phyloP scores from a whole-genome alignment of 75 land plant species.

The Ceratopteris richardii region DNA sequence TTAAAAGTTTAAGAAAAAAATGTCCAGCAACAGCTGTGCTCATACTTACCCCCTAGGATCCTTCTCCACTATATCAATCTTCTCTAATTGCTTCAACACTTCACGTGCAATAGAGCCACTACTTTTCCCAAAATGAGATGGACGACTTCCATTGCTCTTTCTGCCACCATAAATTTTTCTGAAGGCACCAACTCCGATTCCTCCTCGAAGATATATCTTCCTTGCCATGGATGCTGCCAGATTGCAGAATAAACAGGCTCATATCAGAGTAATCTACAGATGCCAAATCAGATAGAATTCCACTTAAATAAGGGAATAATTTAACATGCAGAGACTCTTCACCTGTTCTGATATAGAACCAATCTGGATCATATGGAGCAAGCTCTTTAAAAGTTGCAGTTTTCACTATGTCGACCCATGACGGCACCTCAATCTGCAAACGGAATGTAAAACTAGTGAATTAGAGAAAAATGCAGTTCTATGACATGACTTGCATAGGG shows the following conservation, averaged over 20 bases:
- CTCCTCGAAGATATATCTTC: conserved; percentile 76
- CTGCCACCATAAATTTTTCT: conserved; percentile 79
- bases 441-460: no score
- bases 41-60: conserved; percentile 69
- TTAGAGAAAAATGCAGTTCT: no score
- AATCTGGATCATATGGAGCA: conserved; percentile 72
- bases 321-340: no score
- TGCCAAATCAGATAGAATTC: no score
- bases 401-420: conserved; percentile 72
- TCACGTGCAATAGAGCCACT: conserved; percentile 83
- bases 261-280: no score
- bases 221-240: conserved; percentile 88
- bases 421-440: conserved; percentile 57
- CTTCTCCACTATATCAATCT: conserved; percentile 55
- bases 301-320: no score
- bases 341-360: conserved; percentile 81
- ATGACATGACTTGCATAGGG: no score
- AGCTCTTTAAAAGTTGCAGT: conserved; percentile 66
- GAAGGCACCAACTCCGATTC: conserved; percentile 85
- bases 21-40: no score
- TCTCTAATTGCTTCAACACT: conserved; percentile 68
- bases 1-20: no score
- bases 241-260: no score
- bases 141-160: conserved; percentile 69
- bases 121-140: conserved; percentile 81